These are phyloP conservation scores for Plantago coronopus DNA, from an alignment of 305 asterid genomes.

Conservation along the genomic window DNA sequence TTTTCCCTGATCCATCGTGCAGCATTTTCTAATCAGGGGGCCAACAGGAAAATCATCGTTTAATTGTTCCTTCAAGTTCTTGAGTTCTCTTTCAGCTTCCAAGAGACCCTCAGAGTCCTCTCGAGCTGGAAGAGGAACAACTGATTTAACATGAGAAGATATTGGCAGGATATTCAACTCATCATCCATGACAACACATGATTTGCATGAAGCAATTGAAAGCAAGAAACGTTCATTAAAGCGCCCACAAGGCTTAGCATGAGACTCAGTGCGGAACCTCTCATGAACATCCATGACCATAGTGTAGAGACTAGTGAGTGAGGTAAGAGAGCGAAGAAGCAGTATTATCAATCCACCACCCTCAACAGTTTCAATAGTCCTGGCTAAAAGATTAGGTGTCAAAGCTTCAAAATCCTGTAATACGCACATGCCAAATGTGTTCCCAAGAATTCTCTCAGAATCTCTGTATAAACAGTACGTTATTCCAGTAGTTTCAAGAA, in stretches of 20 bases:
- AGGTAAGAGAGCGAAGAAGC: conserved; percentile 25
- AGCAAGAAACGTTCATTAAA: conserved; percentile 58
- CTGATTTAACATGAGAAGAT: conserved; percentile 51
- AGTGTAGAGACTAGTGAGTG: conserved; percentile 26
- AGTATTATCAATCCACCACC: conserved; percentile 33
- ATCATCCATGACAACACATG: conserved; percentile 56
- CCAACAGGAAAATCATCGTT: conserved; percentile 53
- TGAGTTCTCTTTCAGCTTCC: conserved; percentile 68
- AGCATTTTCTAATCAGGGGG: conserved; percentile 45
- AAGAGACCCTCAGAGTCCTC: conserved; percentile 84
- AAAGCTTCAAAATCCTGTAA: conserved; percentile 43
- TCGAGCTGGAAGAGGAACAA: conserved; percentile 28
- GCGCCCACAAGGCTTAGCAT: conserved; percentile 40
- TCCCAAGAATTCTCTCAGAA: conserved; percentile 54
- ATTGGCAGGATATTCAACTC: conserved; percentile 48
- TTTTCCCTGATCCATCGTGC: conserved; percentile 57
- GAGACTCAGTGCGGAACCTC: conserved; percentile 54
- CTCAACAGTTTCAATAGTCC: conserved; percentile 34
- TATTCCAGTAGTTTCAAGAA: conserved; percentile 44
- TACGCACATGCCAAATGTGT: conserved; percentile 59
- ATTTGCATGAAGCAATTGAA: conserved; percentile 49
- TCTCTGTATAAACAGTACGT: conserved; percentile 49
- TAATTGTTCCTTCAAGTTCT: conserved; percentile 39
- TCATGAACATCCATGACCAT: conserved; percentile 53
- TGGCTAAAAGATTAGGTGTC: conserved; percentile 31